These are phyloP conservation scores for Voacanga thouarsii DNA, from an alignment of 257 asterid species.

Conservation along the genomic window DNA sequence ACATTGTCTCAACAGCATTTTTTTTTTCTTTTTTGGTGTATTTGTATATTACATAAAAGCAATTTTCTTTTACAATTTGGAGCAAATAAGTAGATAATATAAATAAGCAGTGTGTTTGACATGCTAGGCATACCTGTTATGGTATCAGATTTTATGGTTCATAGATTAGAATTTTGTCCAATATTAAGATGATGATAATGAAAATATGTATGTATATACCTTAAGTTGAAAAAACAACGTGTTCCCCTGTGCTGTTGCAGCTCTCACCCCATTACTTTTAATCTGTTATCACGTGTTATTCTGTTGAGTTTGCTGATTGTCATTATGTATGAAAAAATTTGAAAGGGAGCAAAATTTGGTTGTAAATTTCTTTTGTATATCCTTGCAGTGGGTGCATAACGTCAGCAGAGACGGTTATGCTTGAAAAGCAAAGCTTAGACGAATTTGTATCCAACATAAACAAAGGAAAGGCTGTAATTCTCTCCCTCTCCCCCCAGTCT, in stretches of 20 bases:
- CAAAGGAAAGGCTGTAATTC: conserved; percentile 64
- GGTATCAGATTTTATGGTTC: not conserved
- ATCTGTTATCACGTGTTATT: not conserved
- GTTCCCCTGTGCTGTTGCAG: not conserved
- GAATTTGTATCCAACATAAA: conserved; percentile 71
- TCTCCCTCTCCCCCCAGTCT: conserved; percentile 94
- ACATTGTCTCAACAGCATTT: not conserved
- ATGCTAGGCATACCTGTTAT: not conserved
- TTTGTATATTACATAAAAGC: not conserved
- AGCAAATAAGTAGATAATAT: not conserved
- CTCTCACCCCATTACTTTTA: not conserved
- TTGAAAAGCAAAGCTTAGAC: conserved; percentile 95
- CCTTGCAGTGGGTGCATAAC: conserved; percentile 93
- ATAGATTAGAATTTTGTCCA: not conserved
- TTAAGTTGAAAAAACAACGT: too few relatives aligned
- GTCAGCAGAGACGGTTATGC: conserved; percentile 98
- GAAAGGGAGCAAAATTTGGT: not conserved
- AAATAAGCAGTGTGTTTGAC: not conserved
- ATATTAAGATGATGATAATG: not conserved
- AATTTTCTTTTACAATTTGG: not conserved
- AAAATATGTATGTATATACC: not conserved
- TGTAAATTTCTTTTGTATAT: conserved; percentile 17
- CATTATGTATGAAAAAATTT: not conserved
- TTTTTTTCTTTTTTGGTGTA: not conserved
- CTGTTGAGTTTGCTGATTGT: not conserved